These are phyloP conservation scores for Globisporangium mamillatum DNA, from an alignment of 352 stramenopile species.

Conservation along the genomic window DNA sequence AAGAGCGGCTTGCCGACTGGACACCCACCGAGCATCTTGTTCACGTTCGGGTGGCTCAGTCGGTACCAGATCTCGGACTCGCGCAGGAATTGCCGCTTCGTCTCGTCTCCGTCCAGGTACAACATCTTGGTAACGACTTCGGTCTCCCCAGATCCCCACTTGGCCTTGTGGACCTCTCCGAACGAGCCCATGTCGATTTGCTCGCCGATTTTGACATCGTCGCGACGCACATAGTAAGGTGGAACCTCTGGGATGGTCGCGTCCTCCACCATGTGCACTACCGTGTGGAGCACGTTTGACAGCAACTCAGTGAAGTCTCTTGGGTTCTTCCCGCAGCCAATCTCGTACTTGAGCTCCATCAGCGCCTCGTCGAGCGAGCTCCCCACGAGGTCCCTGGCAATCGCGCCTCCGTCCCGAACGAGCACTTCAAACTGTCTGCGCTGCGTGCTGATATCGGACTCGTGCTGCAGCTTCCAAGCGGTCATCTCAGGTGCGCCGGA, in stretches of 20 bases:
- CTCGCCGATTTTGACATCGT: slow-evolving; percentile 27
- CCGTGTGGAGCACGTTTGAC: background rate
- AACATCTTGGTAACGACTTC: slow-evolving; percentile 39
- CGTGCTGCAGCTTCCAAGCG: slow-evolving; percentile 5
- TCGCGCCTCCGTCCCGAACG: background rate
- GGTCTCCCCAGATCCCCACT: slow-evolving; percentile 22
- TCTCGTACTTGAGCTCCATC: slow-evolving; percentile 3
- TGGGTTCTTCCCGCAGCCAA: background rate
- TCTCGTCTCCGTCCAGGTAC: slow-evolving; percentile 22
- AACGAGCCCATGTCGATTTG: slow-evolving; percentile 28
- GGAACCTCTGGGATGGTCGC: slow-evolving; percentile 10
- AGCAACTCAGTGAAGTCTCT: background rate
- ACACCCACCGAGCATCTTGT: slow-evolving; percentile 39
- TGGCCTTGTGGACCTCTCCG: slow-evolving; percentile 14
- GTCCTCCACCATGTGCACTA: background rate
- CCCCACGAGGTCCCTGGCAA: background rate
- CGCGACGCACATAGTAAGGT: slow-evolving; percentile 21
- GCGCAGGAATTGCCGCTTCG: slow-evolving; percentile 26
- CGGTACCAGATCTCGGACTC: slow-evolving; percentile 36
- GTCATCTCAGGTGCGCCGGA: background rate
- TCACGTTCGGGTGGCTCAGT: slow-evolving; percentile 35
- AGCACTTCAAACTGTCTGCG: slow-evolving; percentile 2
- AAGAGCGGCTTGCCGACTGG: slow-evolving; percentile 33
- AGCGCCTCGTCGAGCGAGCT: background rate
- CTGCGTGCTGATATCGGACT: slow-evolving; percentile 6